Evolutionary conservation across 2,329 filamentous ascomycete species (phyloP).

Genomic region (Monosporascus cannonballus): DNA sequence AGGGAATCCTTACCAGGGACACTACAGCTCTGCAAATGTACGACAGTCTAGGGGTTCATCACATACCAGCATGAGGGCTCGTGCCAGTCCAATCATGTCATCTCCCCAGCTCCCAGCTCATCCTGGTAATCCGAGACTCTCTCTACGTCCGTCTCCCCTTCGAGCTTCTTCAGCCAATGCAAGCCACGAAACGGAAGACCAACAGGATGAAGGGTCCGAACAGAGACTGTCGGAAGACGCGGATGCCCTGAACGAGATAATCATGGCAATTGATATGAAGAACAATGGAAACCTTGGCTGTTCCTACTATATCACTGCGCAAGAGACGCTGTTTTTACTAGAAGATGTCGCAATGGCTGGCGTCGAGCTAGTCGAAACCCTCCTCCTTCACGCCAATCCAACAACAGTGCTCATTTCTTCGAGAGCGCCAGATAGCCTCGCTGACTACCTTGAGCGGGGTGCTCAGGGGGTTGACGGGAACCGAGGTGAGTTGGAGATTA

Average conservation of each 20-base stretch:
- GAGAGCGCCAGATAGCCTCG: conserved; percentile 37
- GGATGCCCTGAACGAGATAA: conserved; percentile 53
- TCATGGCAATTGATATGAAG: conserved; percentile 75
- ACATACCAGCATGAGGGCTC: conserved; percentile 5
- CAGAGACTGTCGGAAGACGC: conserved; percentile 18
- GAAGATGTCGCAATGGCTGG: conserved; percentile 68
- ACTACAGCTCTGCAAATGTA: conserved; percentile 5
- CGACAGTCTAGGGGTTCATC: conserved; percentile 6
- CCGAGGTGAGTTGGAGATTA: conserved; percentile 12
- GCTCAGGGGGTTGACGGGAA: conserved; percentile 27
- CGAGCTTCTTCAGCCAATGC: conserved; percentile 7
- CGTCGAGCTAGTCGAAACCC: conserved; percentile 60
- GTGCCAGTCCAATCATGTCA: conserved; percentile 11
- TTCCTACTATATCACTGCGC: conserved; percentile 69
- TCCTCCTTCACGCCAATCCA: conserved; percentile 49
- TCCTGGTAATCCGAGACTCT: conserved; percentile 17
- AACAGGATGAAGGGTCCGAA: conserved; percentile 10
- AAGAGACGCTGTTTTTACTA: conserved; percentile 68
- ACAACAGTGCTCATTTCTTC: conserved; percentile 49
- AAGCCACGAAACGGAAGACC: conserved; percentile 7
- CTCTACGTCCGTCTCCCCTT: conserved; percentile 15
- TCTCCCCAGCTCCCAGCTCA: conserved; percentile 19
- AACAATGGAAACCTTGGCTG: conserved; percentile 71
- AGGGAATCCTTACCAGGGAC: neutral
- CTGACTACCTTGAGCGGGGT: conserved; percentile 27